Percentiles rank a stretch among this genome's conserved stretches.
phyloP scores from a whole-genome alignment of 805 yeast species.

The Ogataea polymorpha region DNA sequence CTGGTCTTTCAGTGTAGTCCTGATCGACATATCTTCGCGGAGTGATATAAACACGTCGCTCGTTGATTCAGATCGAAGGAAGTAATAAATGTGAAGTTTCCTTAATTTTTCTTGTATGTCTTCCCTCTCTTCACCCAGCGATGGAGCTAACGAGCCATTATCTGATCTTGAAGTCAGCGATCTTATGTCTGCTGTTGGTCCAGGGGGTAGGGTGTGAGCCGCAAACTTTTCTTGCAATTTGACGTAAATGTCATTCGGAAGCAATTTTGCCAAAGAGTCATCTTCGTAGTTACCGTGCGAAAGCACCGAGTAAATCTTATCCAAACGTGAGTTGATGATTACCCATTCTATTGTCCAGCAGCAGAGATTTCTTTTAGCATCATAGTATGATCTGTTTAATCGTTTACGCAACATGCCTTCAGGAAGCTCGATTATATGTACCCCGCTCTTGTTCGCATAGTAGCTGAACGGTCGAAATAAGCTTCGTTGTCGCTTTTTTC shows the following conservation, averaged over 20 bases:
- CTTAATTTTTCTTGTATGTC: too few relatives aligned
- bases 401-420: slow-evolving; percentile 69
- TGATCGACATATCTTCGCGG: slow-evolving; percentile 36
- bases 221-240: too few relatives aligned
- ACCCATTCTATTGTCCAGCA: slow-evolving; percentile 84
- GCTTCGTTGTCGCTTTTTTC: slow-evolving; percentile 13
- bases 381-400: slow-evolving; percentile 67
- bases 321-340: slow-evolving; percentile 30
- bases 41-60: slow-evolving; percentile 37
- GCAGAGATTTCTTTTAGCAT: slow-evolving; percentile 55
- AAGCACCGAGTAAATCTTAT: slow-evolving; percentile 16
- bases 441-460: slow-evolving; percentile 55
- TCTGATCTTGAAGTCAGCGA: too few relatives aligned
- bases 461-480: neutral
- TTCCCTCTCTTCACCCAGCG: too few relatives aligned
- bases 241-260: too few relatives aligned
- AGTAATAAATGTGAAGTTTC: neutral
- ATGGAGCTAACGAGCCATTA: too few relatives aligned
- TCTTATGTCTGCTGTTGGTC: too few relatives aligned
- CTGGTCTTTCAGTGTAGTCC: slow-evolving; percentile 49
- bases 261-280: slow-evolving; percentile 17
- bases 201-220: too few relatives aligned
- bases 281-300: slow-evolving; percentile 43
- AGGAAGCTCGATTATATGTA: slow-evolving; percentile 59
- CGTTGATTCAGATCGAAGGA: slow-evolving; percentile 3